Conservation (phyloP, 306 rosid species). For the Cucurbita moschata region DNA sequence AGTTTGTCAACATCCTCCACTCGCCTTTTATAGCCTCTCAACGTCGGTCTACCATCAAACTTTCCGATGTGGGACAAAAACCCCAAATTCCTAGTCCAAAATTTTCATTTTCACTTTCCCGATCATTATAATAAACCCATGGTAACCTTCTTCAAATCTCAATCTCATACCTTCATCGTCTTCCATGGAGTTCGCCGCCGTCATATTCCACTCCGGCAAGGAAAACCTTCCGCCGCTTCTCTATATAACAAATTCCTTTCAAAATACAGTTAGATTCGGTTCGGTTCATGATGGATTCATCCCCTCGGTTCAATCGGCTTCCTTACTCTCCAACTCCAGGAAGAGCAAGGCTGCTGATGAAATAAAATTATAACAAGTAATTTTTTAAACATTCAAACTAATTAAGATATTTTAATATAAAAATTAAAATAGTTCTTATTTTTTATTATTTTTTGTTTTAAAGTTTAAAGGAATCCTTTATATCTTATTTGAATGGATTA, state of each 20-base stretch:
- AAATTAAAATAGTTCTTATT: too few relatives aligned
- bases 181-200: constrained; percentile 1
- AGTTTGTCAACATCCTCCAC: fast-evolving
- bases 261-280: not conserved
- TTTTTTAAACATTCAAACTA: too few relatives aligned
- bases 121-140: not conserved
- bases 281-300: not conserved
- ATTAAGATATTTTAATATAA: too few relatives aligned
- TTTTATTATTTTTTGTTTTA: too few relatives aligned
- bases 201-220: not conserved
- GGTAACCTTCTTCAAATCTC: not conserved
- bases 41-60: not conserved
- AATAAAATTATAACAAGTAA: too few relatives aligned
- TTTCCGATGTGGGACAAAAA: not conserved
- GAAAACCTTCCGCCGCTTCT: constrained; percentile 1
- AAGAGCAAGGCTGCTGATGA: constrained; percentile 1
- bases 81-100: not conserved
- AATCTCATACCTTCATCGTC: not conserved
- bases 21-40: not conserved
- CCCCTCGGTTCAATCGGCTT: not conserved
- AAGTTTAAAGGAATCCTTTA: not conserved
- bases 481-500: not conserved
- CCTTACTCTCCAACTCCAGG: not conserved
- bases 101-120: not conserved
- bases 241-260: not conserved